Conservation (phyloP, 495 filamentous ascomycete species). For the Penicillium longicatenatum region DNA sequence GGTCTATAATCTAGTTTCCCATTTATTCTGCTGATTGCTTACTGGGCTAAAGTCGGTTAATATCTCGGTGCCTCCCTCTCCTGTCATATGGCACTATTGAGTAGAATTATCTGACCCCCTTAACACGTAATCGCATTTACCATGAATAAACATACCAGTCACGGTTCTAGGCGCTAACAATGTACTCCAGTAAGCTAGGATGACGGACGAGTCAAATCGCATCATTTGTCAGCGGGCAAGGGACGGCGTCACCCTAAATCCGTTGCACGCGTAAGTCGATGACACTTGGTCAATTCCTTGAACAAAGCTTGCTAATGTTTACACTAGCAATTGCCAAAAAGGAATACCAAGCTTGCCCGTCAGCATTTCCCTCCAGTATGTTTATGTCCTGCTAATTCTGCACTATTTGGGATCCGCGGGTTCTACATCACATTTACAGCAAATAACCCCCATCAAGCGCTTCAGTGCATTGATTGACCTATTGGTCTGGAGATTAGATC, state of each 20-base stretch:
- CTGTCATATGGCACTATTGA: too few relatives aligned
- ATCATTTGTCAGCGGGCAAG: slow-evolving; percentile 28
- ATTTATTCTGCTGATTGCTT: too few relatives aligned
- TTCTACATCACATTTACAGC: neutral
- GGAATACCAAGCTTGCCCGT: neutral
- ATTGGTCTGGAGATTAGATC: neutral
- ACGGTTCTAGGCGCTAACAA: too few relatives aligned
- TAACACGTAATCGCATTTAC: too few relatives aligned
- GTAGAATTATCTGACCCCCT: too few relatives aligned
- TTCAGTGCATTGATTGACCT: neutral
- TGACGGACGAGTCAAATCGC: slow-evolving; percentile 11
- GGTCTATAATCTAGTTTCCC: too few relatives aligned
- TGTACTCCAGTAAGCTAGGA: neutral
- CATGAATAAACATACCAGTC: neutral
- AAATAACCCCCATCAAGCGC: neutral
- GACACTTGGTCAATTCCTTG: slow-evolving; percentile 6
- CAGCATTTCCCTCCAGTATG: neutral
- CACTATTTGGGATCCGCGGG: neutral
- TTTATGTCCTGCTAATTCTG: neutral
- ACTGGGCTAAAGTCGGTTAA: too few relatives aligned
- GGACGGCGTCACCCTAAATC: neutral
- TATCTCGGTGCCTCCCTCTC: too few relatives aligned
- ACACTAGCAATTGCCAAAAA: neutral
- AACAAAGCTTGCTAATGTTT: neutral
- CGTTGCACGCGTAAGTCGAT: neutral